Evolutionary conservation across 2,329 filamentous ascomycete genomes (phyloP), one percentile per base, ranked within the genome.

Genomic region (Huntiella bhutanensis): DNA sequence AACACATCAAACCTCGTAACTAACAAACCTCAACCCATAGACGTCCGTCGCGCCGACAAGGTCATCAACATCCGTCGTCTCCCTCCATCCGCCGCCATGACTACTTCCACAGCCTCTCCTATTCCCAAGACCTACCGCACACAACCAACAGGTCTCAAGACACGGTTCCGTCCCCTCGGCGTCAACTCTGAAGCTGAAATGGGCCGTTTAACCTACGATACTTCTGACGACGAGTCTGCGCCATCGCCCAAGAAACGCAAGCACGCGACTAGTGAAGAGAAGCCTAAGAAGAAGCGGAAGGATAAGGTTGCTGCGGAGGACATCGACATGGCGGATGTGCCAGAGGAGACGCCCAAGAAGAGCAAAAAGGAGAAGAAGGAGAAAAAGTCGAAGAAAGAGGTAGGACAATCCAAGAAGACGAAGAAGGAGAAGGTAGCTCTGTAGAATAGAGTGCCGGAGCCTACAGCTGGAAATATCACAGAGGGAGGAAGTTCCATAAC

Each of bases 141-240:
- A 40, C 82, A 86, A 57, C 80, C 82, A 1, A 67, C 71, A 54
- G 78, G 75, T 5, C 62, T 87, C 46, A 75, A 70, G 54, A 71
- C 77, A 59, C 73, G 80, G 33, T 85, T 73, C 59, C 69, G 70
- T 46, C 80, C 81, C 1, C 71, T 80, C 39, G 81, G 81, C 22
- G 65, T 73, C 38, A 13, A 39, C 34, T 45, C 41, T 11, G 80
- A 85, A 54, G 68, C 32, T n/a, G 46, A 50, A 12, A 50, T 50
- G 49, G 49, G 49, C 11, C 42, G 42, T 34, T 40, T 50, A 28
- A 42, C 34, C 36, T 45, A 45, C 19, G 49, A 47, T 22, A 47
- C 46, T 36, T 48, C 49, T 1, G 49, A 50, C 13, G 49, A 47
- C 13, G 49, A 48, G 32, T n/a, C 42, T 5, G 33, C 28, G 5